These are phyloP conservation scores for Leishmania major DNA, from an alignment of 208 protist species.

Conservation along the genomic window DNA sequence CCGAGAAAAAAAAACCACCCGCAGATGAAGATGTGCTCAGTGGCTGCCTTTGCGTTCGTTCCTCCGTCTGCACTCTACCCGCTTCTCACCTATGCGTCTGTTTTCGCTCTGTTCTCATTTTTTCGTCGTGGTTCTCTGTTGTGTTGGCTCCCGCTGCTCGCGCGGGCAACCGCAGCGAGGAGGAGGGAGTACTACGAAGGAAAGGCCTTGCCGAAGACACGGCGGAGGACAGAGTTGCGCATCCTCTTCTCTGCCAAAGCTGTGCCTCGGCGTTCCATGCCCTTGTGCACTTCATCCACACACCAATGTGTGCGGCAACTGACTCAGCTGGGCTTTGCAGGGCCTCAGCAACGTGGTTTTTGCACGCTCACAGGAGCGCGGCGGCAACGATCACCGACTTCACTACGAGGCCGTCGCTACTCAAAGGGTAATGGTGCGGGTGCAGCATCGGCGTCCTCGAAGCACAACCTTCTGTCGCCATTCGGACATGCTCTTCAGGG, in stretches of 20 bases:
- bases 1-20: neutral
- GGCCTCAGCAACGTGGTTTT: neutral
- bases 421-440: neutral
- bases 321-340: neutral
- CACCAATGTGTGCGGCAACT: neutral
- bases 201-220: neutral
- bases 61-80: too few species aligned
- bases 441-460: neutral
- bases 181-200: neutral
- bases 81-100: neutral
- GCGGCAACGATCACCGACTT: neutral
- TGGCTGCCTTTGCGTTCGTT: neutral
- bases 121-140: neutral
- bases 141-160: neutral
- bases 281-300: neutral
- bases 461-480: constrained; percentile 31
- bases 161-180: neutral
- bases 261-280: neutral
- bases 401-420: neutral
- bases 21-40: neutral
- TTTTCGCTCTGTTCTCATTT: neutral
- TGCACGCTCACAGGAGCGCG: too few species aligned
- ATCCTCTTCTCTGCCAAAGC: neutral
- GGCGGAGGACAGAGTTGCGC: neutral
- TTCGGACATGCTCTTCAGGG: constrained; percentile 65